Conservation (phyloP, 306 rosid genomes). For the Castanea mollissima region DNA sequence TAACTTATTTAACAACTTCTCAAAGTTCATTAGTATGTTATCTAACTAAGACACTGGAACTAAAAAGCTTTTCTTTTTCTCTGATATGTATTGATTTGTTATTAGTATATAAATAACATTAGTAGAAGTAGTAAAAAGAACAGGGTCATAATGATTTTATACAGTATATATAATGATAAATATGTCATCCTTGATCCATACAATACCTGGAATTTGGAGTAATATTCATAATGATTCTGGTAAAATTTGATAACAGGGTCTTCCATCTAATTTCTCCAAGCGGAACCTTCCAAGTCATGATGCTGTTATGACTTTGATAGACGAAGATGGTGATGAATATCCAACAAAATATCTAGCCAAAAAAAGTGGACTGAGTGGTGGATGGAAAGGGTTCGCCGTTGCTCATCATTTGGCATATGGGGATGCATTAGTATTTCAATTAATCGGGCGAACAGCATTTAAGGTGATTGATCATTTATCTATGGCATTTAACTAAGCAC, state of each 20-base stretch:
- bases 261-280: conserved; percentile 53
- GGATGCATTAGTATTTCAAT: conserved; percentile 74
- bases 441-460: conserved; percentile 49
- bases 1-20: neutral
- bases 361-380: conserved; percentile 68
- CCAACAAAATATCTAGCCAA: conserved; percentile 47
- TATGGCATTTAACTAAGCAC: neutral
- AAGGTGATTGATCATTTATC: conserved; percentile 54
- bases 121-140: no score
- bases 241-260: conserved; percentile 51
- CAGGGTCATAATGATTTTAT: no score
- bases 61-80: no score
- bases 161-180: no score
- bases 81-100: no score
- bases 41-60: no score
- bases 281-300: conserved; percentile 46
- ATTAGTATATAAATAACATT: no score
- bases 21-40: no score
- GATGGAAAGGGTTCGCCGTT: conserved; percentile 79
- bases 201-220: no score
- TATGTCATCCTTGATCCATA: no score
- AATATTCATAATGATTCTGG: neutral
- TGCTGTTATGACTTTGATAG: conserved; percentile 45
- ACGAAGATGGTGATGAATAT: conserved; percentile 54
- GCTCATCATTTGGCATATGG: conserved; percentile 79